Evolutionary conservation across 176 grass and related monocot species (phyloP), one percentile per base, ranked within the genome.

Genomic region (Alopecurus myosuroides): DNA sequence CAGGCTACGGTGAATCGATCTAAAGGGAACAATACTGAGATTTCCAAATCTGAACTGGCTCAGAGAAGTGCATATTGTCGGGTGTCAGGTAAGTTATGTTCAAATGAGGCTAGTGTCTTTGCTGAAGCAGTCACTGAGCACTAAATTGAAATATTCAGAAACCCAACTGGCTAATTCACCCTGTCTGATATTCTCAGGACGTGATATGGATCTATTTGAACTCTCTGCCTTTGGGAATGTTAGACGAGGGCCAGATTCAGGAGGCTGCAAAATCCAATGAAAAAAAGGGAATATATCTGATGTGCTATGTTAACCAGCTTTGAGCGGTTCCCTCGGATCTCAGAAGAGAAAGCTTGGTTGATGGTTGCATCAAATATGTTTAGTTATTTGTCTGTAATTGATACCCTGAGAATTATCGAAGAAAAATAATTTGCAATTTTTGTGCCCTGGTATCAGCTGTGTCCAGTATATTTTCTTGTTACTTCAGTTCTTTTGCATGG

Each of bases 31-130:
- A 99, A 92, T 29, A 96, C 84, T 70, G 97, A 96, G 78, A 77
- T 99, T 48, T 95, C 93, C 49, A 99, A 84, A 84, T 90, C 93
- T 7, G 97, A 99, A 76, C 93, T 99, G 15, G 88, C 92, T 63
- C 89, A 96, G 85, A 99, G 95, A 82, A 99, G 97, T 82, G 89
- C 93, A 40, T 99, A 96, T 66, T 96, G 93, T 84, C 94, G 97
- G 88, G 93, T 99, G 83, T 94, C 91, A 73, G 93, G 97, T 99
- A 88, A 77, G 9, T 34, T 76, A 76, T 81, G 15, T 46, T 62
- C 53, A 61, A 80, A 29, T 74, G 40, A 71, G 45, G 4, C 69
- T 63, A 26, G 42, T 41, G 41, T 30, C 29, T 60, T 81, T 56
- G 22, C 23, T 72, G 68, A 77, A 64, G 69, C 17, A 72, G 18